Base-by-base conservation (phyloP, 768 basidiomycete species). In the Pseudohyphozyma bogoriensis region DNA sequence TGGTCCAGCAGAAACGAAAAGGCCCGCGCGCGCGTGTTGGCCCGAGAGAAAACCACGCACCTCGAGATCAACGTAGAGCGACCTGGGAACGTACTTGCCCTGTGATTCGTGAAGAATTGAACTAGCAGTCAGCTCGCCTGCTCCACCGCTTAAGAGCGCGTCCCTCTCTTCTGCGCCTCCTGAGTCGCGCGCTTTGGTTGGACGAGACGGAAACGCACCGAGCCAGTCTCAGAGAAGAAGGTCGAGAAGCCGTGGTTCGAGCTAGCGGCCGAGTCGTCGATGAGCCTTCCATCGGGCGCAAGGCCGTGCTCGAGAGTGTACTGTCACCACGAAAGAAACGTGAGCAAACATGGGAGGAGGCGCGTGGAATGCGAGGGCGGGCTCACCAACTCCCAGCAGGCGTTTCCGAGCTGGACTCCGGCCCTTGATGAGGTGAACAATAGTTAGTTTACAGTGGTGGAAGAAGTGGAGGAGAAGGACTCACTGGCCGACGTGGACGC, bases 301-400 rank as follows among this genome's bases (percentile, higher is more conserved):
- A 99, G 80, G 74, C 92, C 92, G 77, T 97, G 95, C 77, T 99
- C 95, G 70, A 95, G 85, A 72, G 91, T 95, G 79, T 99, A 99
- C 64, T 97, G 83, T 78, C 96, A 56, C 59, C 55, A 65, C 45
- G 7, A 70, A 77, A 74, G 77, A 75, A 77, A 75, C 70, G 71
- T 57, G 33, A 52, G 56, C 67, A 42, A 49, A 31, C 65, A 67
- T 18, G 59, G 16, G 33, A 8, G 9, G 12, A 12, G 22, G 26
- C 33, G 11, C 6, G 37, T n/a, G 11, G 18, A 0, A 15, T 2
- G 42, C n/a, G 31, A 5, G 28, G 20, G 20, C 7, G 45, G 10
- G 42, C 42, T 20, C 11, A 31, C 15, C 33, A 26, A 86, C 88
- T 80, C 78, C 89, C 93, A 95, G 78, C 91, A 99, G 73, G 95